Conservation (phyloP, 305 asterid genomes). For the Fraxinus baroniana region DNA sequence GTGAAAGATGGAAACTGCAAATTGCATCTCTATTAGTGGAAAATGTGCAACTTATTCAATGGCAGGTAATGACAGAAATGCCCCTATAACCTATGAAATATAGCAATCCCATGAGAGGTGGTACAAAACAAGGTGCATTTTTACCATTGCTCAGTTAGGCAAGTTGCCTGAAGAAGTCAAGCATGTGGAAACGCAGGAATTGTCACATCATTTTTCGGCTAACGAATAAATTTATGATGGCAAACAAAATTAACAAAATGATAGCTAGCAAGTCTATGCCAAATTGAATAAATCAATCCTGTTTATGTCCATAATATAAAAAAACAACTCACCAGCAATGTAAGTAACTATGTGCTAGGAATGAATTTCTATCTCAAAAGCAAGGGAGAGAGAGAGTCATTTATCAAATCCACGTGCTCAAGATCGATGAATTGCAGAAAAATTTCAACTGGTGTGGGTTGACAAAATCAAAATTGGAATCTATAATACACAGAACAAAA, state of each 20-base stretch:
- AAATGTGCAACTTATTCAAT: neutral
- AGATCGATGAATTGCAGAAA: neutral
- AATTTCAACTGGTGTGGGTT: neutral
- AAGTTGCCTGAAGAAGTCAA: neutral
- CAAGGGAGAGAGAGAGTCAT: neutral
- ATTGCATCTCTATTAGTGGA: neutral
- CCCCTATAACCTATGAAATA: neutral
- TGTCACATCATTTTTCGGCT: neutral
- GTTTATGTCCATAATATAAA: neutral
- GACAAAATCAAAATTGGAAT: neutral
- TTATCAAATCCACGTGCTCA: neutral
- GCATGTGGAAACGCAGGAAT: neutral
- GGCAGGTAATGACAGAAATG: neutral
- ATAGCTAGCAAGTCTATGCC: neutral
- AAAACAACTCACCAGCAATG: neutral
- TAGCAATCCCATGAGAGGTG: neutral
- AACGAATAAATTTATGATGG: neutral
- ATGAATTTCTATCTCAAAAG: neutral
- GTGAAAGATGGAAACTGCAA: neutral
- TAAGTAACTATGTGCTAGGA: neutral
- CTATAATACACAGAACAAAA: neutral
- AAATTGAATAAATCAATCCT: neutral
- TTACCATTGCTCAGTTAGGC: neutral
- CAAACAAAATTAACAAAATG: neutral
- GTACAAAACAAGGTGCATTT: neutral